Evolutionary conservation across 257 asterid genomes (phyloP), one percentile per base, ranked within the genome.

Genomic region (Nicotiana noctiflora): DNA sequence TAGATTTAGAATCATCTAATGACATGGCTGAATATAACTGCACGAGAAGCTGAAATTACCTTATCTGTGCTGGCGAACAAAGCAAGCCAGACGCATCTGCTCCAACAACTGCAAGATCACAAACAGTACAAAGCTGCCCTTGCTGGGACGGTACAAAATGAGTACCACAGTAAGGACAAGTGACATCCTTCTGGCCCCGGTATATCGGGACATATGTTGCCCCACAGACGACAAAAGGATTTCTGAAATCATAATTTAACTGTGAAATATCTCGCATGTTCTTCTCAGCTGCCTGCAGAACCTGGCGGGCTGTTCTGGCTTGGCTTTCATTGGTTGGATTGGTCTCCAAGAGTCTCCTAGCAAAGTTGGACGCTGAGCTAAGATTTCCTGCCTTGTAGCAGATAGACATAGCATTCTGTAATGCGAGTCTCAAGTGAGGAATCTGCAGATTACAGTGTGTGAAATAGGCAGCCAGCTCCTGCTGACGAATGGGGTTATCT

Each of bases 381-480:
- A 91, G 80, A 79, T 90, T 94, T 27, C 86, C 82, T 0, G 92
- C 92, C 79, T 89, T 94, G 84, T 67, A 92, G 88, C 94, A 89
- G 44, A 89, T 86, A 29, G 84, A 85, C 95, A 93, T 88, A 2
- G 97, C 98, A 25, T 85, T 92, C 86, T 66, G 8, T 63, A 94
- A 82, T 14, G 94, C 97, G 12, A 94, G 97, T 68, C 98, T 87
- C 75, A 72, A 64, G 89, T 94, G 98, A 4, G 98, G 97, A 80
- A 83, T 76, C 86, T 92, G 97, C 64, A 94, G 91, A 83, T 84
- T 92, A 53, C 97, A 94, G 68, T 94, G 97, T n/a, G 98, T 94
- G 80, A 94, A 94, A 81, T 92, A 94, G 34, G 98, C 97, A 3
- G 97, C 97, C n/a, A 94, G 88, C 82, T 94, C 98, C 85, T 91